Percentiles rank a stretch among this genome's conserved stretches.
Evolutionary conservation across 495 filamentous ascomycete species (phyloP).

Genomic region (Geopyxis carbonaria): DNA sequence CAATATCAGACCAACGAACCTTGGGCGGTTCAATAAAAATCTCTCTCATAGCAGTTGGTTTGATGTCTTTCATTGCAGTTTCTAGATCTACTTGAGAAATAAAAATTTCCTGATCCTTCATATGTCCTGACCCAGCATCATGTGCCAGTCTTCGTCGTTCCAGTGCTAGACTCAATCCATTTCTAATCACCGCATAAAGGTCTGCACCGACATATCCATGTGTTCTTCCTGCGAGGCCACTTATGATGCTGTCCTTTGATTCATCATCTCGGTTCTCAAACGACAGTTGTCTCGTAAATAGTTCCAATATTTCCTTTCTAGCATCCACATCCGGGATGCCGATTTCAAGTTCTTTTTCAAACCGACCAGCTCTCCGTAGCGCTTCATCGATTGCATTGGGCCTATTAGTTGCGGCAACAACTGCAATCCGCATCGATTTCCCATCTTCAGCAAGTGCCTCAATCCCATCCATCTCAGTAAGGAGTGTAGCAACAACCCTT

Average conservation of each 20-base stretch:
- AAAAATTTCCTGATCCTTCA: conserved; percentile 11
- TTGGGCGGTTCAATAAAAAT: conserved; percentile 76
- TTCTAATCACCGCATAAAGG: conserved; percentile 35
- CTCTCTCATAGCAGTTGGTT: conserved; percentile 79
- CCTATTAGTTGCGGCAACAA: conserved; percentile 58
- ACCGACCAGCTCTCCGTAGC: conserved; percentile 47
- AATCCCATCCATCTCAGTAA: conserved; percentile 36
- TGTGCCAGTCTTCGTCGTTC: conserved; percentile 7
- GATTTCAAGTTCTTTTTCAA: conserved; percentile 59
- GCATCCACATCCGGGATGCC: conserved; percentile 58
- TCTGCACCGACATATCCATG: conserved; percentile 56
- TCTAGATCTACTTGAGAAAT: conserved; percentile 36
- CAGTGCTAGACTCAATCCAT: conserved; percentile 13
- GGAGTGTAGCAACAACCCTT: conserved; percentile 32
- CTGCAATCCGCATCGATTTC: conserved; percentile 34
- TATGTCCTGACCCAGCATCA: no score
- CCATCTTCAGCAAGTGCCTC: conserved; percentile 25
- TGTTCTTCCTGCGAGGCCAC: conserved; percentile 36
- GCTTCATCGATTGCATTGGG: conserved; percentile 57
- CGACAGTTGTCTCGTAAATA: conserved; percentile 26
- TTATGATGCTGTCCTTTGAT: conserved; percentile 16
- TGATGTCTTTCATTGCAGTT: conserved; percentile 38
- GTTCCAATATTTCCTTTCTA: conserved; percentile 55
- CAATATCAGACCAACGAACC: conserved; percentile 77
- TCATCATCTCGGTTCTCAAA: conserved; percentile 29